These are phyloP conservation scores for Xylaria acuta DNA, from an alignment of 495 filamentous ascomycete species.

Conservation along the genomic window DNA sequence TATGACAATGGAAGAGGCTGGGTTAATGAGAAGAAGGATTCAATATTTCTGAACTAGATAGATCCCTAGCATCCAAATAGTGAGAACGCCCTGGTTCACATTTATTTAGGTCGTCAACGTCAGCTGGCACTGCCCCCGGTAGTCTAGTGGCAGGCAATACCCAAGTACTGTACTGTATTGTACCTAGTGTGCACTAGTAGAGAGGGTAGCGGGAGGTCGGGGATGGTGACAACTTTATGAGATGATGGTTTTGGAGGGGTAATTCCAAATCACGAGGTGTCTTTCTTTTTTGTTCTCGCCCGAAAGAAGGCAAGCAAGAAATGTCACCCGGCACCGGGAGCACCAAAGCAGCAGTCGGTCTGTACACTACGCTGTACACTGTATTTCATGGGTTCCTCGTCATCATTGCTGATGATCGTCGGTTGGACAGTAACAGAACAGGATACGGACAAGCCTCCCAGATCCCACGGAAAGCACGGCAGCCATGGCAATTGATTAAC, in stretches of 20 bases:
- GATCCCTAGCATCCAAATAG: conserved; percentile 1
- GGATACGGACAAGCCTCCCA: too few species aligned
- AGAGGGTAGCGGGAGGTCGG: neutral
- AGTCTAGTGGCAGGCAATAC: neutral
- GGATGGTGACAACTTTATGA: neutral
- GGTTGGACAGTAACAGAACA: conserved; percentile 2
- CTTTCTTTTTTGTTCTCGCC: neutral
- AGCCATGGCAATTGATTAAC: neutral
- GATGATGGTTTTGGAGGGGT: conserved; percentile 17
- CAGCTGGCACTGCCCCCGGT: neutral
- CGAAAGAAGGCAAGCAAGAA: neutral
- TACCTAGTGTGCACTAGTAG: too few species aligned
- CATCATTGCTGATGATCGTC: conserved; percentile 3
- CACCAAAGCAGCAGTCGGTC: neutral
- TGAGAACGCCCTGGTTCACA: conserved; percentile 11
- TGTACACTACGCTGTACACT: neutral
- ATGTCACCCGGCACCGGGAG: neutral
- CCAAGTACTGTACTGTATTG: neutral
- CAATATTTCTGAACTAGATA: conserved; percentile 10
- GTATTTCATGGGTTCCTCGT: conserved; percentile 1
- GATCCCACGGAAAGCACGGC: conserved; percentile 17
- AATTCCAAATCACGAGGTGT: conserved; percentile 22
- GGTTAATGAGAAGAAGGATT: neutral
- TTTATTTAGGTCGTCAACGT: neutral
- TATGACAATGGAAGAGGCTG: conserved; percentile 7